These are phyloP conservation scores for Fusarium acutatum DNA, from an alignment of 2,329 filamentous ascomycete species.

Conservation along the genomic window DNA sequence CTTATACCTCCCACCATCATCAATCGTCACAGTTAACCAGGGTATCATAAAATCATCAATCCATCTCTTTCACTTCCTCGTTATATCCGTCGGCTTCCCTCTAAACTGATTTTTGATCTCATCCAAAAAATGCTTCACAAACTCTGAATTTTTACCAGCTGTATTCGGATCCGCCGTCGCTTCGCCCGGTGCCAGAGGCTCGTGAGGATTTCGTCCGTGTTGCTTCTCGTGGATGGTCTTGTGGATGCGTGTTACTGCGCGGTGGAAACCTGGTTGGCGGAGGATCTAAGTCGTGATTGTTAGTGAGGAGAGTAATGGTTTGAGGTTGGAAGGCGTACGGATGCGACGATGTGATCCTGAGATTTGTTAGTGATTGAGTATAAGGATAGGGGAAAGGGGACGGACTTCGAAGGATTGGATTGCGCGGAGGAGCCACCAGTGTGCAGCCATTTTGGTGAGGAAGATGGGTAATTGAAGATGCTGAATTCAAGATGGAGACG, in stretches of 20 bases:
- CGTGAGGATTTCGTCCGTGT: conserved; percentile 59
- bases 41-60: conserved; percentile 8
- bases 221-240: conserved; percentile 57
- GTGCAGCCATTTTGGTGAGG: conserved; percentile 42
- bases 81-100: conserved; percentile 54
- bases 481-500: background rate
- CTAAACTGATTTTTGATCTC: conserved; percentile 61
- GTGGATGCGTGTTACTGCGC: conserved; percentile 62
- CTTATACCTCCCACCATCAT: background rate
- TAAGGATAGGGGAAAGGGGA: rapidly evolving
- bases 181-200: conserved; percentile 61
- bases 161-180: conserved; percentile 55
- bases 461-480: background rate
- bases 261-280: conserved; percentile 60
- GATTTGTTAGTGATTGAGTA: conserved; percentile 11
- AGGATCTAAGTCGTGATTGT: conserved; percentile 53
- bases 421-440: conserved; percentile 47
- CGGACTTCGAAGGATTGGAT: conserved; percentile 48
- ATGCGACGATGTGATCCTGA: conserved; percentile 47
- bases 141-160: conserved; percentile 40
- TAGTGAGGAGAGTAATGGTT: background rate
- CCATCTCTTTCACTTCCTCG: conserved; percentile 33
- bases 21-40: background rate
- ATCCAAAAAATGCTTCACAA: conserved; percentile 58
- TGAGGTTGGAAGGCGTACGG: conserved; percentile 34